phyloP scores from a whole-genome alignment of 257 asterid genomes.

The Solanum sparsipilum region DNA sequence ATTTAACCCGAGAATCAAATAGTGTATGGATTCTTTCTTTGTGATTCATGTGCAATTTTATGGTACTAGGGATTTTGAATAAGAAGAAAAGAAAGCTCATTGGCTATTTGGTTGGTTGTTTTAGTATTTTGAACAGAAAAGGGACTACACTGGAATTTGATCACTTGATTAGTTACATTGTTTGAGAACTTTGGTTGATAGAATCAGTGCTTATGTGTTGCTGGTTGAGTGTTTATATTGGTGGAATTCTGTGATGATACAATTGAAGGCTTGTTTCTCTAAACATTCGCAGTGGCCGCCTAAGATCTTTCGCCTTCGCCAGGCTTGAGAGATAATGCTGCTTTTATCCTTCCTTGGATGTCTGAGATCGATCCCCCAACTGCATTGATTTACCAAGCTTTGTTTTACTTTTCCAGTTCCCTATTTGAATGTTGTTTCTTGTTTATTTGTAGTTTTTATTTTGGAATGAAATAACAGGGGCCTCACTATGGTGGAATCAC shows the following conservation, averaged over 20 bases:
- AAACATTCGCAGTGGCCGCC: neutral
- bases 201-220: neutral
- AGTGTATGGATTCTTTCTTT: neutral
- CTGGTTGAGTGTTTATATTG: neutral
- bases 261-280: neutral
- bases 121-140: neutral
- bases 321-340: neutral
- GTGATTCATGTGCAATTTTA: neutral
- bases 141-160: neutral
- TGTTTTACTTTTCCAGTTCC: neutral
- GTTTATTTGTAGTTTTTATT: neutral
- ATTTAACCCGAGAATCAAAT: too few species aligned
- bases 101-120: neutral
- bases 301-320: neutral
- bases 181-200: neutral
- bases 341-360: neutral
- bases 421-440: neutral
- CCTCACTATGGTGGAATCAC: neutral
- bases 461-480: neutral
- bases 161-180: neutral
- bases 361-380: neutral
- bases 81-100: neutral
- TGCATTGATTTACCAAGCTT: neutral
- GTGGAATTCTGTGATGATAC: neutral
- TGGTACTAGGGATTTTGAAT: neutral